Evolutionary conservation across 805 yeast genomes (phyloP), one percentile per base, ranked within the genome.

Genomic region (Millerozyma miso): DNA sequence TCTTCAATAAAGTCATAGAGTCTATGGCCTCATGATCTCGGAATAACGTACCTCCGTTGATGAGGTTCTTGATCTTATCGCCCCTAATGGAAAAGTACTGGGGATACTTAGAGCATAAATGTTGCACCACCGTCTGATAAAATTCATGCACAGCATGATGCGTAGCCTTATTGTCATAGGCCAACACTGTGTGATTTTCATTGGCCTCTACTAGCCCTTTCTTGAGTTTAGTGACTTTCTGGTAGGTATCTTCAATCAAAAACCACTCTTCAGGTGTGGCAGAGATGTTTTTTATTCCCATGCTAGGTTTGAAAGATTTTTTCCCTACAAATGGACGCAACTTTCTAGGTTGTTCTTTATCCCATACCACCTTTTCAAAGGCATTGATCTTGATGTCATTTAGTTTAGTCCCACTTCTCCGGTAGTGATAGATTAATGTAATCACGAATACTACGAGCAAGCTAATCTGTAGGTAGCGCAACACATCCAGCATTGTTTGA

Each of bases 181-280:
- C 54, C 1, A 32, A 32, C 14, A 32, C 17, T 5, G 14, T 32
- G 14, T 32, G 34, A 5, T 32, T 15, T 29, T 41, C 46, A 42
- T 55, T 54, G 20, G 48, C 60, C 47, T 48, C 48, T 38, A 41
- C 51, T 53, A 43, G 55, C 58, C 44, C 59, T 58, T 42, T 59
- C 52, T 78, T 65, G 29, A 73, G 50, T 14, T 62, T 63, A 4
- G 79, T 73, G 35, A 68, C 61, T 3, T 67, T 59, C 40, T 69
- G 51, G 53, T 84, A 85, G 0, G 84, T 76, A 35, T 80, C 62
- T 44, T 86, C 93, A 3, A 86, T 58, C 26, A 78, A 62, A 18
- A 86, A 64, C 77, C 83, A 77, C 33, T 83, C 82, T 34, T 73
- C 69, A 2, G 80, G 62, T 2, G 57, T 47, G n/a, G 53, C 43